Evolutionary conservation across 257 asterid genomes (phyloP), one percentile per base, ranked within the genome.

Genomic region (Solanum gracilifrons): DNA sequence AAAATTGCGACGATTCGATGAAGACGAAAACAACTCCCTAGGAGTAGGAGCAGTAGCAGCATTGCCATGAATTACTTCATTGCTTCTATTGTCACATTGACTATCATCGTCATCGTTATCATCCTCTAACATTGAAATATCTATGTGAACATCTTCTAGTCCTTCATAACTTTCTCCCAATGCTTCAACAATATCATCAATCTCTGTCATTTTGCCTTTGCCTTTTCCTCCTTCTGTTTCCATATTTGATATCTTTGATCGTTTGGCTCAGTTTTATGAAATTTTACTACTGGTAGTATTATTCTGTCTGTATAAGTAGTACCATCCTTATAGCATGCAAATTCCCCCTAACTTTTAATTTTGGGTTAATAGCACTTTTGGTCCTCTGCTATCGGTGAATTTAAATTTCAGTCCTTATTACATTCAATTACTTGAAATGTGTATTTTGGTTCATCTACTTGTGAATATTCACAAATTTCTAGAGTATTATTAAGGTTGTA

Each of bases 151-250:
- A n/a, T 64, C 68, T 69, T 83, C 76, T 15, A 60, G 51, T 36
- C 55, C 85, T 37, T 79, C 84, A 15, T 85, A 74, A 20, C 87
- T 7, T 31, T 60, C 84, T 82, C 31, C 29, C 31, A 87, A 21
- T 33, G 39, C 43, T 9, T 43, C 82, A 33, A n/a, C 79, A 41
- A 86, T 37, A 23, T 37, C 9, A 77, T 35, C 51, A 20, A 74
- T 74, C 3, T 39, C 25, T 33, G 64, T 37, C 87, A 73, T 87
- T 43, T 58, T 83, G 15, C 76, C 83, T 55, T 58, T 83, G 39
- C 76, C 75, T 25, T 39, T 83, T 83, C 87, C 87, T 27, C 10
- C 89, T 82, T 60, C 82, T 41, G 77, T 83, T 86, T 71, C 92
- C 94, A 88, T 92, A n/a, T 10, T 12, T 29, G 48, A 46, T 48